These are phyloP conservation scores for Cinchona pubescens DNA, from an alignment of 257 asterid species.

Conservation along the genomic window DNA sequence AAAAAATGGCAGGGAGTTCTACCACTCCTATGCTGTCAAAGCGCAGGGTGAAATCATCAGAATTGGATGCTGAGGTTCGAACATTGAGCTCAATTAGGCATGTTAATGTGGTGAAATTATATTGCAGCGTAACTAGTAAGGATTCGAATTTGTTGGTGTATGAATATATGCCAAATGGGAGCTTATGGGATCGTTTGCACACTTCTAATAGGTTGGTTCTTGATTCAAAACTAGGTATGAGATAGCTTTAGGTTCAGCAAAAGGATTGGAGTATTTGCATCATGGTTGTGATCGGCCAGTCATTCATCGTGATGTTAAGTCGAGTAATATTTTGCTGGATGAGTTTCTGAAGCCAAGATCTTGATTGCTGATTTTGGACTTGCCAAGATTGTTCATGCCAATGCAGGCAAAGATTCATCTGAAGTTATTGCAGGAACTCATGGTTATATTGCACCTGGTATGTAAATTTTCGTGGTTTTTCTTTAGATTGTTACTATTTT, in stretches of 20 bases:
- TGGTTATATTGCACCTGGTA: slow-evolving; percentile 97
- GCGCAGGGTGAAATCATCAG: slow-evolving; percentile 34
- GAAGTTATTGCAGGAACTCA: slow-evolving; percentile 79
- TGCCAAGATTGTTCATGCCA: slow-evolving; percentile 60
- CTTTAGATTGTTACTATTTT: background rate
- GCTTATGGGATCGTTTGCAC: slow-evolving; percentile 82
- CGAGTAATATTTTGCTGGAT: slow-evolving; percentile 87
- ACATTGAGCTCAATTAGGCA: slow-evolving; percentile 81
- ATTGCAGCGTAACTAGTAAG: slow-evolving; percentile 77
- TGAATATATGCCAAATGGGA: slow-evolving; percentile 91
- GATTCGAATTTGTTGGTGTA: slow-evolving; percentile 86
- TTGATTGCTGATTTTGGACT: slow-evolving; percentile 95
- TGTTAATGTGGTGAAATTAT: slow-evolving; percentile 78
- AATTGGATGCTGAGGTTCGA: slow-evolving; percentile 78
- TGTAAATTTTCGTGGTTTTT: background rate
- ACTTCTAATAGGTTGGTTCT: slow-evolving; percentile 42
- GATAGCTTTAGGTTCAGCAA: slow-evolving; percentile 82
- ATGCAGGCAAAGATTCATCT: slow-evolving; percentile 48
- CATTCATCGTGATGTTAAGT: slow-evolving; percentile 86
- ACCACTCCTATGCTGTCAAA: slow-evolving; percentile 48
- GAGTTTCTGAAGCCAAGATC: slow-evolving; percentile 64
- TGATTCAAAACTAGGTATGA: slow-evolving; percentile 73
- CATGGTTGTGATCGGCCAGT: slow-evolving; percentile 72
- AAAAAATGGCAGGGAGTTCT: slow-evolving; percentile 25
- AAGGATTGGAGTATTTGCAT: slow-evolving; percentile 84